A percentile compares a stretch with the other conserved stretches of the same genome.
Evolutionary conservation across 495 filamentous ascomycete genomes (phyloP).

Genomic region (Annulohypoxylon moriforme): DNA sequence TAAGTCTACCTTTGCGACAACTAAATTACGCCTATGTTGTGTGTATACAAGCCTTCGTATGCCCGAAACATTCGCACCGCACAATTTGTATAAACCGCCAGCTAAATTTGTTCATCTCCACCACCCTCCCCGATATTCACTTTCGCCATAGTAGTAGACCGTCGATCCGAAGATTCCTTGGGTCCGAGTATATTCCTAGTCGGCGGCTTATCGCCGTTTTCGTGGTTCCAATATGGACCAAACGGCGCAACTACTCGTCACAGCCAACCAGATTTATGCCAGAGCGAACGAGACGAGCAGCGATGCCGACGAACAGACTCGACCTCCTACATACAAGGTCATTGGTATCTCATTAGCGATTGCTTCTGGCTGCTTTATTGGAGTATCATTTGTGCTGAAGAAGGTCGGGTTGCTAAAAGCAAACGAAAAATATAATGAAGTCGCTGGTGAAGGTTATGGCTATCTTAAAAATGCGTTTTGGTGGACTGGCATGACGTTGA

Average conservation of each 20-base stretch:
- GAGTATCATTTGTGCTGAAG: conserved; percentile 94
- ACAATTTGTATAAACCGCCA: conserved; percentile 8
- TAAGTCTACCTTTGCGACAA: neutral
- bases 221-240: conserved; percentile 53
- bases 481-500: conserved; percentile 97
- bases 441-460: conserved; percentile 95
- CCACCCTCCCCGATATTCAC: neutral
- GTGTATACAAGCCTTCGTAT: conserved; percentile 11
- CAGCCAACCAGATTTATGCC: conserved; percentile 57
- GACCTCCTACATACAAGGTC: conserved; percentile 76
- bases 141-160: conserved; percentile 9
- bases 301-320: conserved; percentile 38
- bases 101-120: conserved; percentile 2
- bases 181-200: conserved; percentile 3
- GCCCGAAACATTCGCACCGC: conserved; percentile 18
- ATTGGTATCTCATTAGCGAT: conserved; percentile 89
- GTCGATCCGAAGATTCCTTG: conserved; percentile 5
- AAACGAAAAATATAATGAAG: conserved; percentile 96
- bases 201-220: conserved; percentile 33
- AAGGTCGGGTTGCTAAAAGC: conserved; percentile 91
- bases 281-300: conserved; percentile 48
- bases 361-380: conserved; percentile 92
- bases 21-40: neutral
- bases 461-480: conserved; percentile 96
- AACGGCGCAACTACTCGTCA: conserved; percentile 51